Conservation (phyloP, 1,284 basidiomycete genomes). For the Filobasidium uniguttulatum region DNA sequence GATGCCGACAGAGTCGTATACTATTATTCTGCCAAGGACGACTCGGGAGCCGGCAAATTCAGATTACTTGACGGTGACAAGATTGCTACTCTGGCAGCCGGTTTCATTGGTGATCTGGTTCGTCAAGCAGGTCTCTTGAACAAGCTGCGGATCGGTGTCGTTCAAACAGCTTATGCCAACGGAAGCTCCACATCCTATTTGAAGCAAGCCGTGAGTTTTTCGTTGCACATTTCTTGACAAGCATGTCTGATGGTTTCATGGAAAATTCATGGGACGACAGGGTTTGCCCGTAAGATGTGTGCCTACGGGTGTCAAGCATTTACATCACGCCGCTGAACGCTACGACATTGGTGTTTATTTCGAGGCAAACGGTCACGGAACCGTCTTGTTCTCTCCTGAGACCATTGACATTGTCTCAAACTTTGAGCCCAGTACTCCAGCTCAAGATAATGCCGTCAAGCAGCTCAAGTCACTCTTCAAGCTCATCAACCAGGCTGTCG, state of each 20-base stretch:
- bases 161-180: slow-evolving; percentile 98
- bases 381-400: slow-evolving; percentile 76
- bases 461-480: slow-evolving; percentile 63
- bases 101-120: slow-evolving; percentile 83
- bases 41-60: slow-evolving; percentile 45
- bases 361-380: slow-evolving; percentile 98
- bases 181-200: slow-evolving; percentile 92
- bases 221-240: slow-evolving; percentile 7
- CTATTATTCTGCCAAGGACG: slow-evolving; percentile 68
- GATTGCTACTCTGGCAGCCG: slow-evolving; percentile 85
- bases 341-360: slow-evolving; percentile 97
- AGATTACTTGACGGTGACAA: slow-evolving; percentile 96
- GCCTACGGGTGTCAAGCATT: slow-evolving; percentile 92
- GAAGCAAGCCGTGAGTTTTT: slow-evolving; percentile 46
- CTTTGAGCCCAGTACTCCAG: slow-evolving; percentile 61
- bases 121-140: slow-evolving; percentile 56
- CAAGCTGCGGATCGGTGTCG: slow-evolving; percentile 70
- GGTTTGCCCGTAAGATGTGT: slow-evolving; percentile 89
- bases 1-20: slow-evolving; percentile 97
- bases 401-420: slow-evolving; percentile 50
- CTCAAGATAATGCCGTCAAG: slow-evolving; percentile 61
- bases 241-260: too few relatives aligned
- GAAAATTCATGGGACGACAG: slow-evolving; percentile 36
- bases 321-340: slow-evolving; percentile 91
- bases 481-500: slow-evolving; percentile 96